phyloP scores from a whole-genome alignment of 177 flowering plant species.

The Vitis hybrid region DNA sequence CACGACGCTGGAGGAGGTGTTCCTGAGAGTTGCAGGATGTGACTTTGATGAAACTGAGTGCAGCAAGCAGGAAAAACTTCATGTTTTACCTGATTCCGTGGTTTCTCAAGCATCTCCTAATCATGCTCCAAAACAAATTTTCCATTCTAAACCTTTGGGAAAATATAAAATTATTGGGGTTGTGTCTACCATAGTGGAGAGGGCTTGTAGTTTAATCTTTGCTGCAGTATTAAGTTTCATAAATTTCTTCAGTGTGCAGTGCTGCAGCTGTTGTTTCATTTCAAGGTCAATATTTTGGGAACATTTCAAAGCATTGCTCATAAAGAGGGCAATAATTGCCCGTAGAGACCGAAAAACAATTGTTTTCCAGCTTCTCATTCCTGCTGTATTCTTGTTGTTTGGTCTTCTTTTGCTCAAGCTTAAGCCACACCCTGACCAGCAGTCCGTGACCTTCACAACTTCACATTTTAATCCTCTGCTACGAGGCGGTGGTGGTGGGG shows the following conservation, averaged over 20 bases:
- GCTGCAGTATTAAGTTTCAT: constrained; percentile 49
- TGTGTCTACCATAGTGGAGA: constrained; percentile 36
- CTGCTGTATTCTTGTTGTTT: constrained; percentile 77
- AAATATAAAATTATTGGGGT: constrained; percentile 36
- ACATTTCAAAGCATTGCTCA: constrained; percentile 79
- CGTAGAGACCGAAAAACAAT: constrained; percentile 83
- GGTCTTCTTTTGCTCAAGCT: constrained; percentile 87
- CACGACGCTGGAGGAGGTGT: constrained; percentile 96
- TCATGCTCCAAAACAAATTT: constrained; percentile 26
- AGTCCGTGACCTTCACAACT: constrained; percentile 77
- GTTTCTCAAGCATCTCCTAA: constrained; percentile 30
- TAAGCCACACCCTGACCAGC: constrained; percentile 97
- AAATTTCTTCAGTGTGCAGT: constrained; percentile 48
- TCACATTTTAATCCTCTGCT: constrained; percentile 87
- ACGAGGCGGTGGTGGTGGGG: constrained; percentile 93
- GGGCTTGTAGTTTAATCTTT: constrained; percentile 45
- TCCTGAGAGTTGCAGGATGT: constrained; percentile 91
- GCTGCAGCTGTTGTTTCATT: constrained; percentile 63
- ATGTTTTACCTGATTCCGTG: constrained; percentile 26
- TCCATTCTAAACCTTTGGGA: constrained; percentile 40
- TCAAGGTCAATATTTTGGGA: constrained; percentile 73
- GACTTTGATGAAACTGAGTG: constrained; percentile 50
- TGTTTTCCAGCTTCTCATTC: constrained; percentile 91
- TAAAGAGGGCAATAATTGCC: constrained; percentile 85
- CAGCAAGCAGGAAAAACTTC: constrained; percentile 20